Evolutionary conservation across 176 grass and related monocot species (phyloP).

Genomic region (Poa pratensis): DNA sequence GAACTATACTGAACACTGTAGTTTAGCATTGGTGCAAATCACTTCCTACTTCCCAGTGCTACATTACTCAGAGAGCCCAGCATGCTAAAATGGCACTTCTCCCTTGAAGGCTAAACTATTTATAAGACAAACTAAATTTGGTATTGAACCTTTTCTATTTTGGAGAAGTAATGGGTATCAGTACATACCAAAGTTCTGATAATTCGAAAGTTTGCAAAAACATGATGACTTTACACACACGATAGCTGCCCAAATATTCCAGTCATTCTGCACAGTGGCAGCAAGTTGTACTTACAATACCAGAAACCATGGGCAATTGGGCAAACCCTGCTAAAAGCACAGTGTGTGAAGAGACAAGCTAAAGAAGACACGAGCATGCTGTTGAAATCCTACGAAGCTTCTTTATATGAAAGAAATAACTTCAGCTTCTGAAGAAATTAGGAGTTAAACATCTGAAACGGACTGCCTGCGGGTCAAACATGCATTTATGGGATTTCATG

Average conservation of each 20-base stretch:
- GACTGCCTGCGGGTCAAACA: constrained; percentile 17
- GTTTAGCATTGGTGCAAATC: constrained; percentile 23
- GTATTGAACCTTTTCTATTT: neutral
- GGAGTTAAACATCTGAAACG: constrained; percentile 16
- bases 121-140: constrained; percentile 1
- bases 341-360: constrained; percentile 29
- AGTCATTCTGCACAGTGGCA: constrained; percentile 37
- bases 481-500: neutral
- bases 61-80: neutral
- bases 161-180: constrained; percentile 15
- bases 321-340: constrained; percentile 42
- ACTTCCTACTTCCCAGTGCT: constrained; percentile 3
- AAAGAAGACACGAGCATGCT: neutral
- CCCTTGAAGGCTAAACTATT: neutral
- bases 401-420: constrained; percentile 35
- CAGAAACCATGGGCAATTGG: constrained; percentile 28
- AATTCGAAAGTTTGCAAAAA: constrained; percentile 44
- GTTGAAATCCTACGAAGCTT: constrained; percentile 41
- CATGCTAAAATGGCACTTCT: constrained; percentile 16
- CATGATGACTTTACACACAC: constrained; percentile 35
- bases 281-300: constrained; percentile 28
- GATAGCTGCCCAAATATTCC: constrained; percentile 27
- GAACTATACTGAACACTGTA: neutral
- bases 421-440: constrained; percentile 13
- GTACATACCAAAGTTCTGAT: constrained; percentile 42